Evolutionary conservation across 2,329 filamentous ascomycete genomes (phyloP).

Genomic region (Periconia digitata): DNA sequence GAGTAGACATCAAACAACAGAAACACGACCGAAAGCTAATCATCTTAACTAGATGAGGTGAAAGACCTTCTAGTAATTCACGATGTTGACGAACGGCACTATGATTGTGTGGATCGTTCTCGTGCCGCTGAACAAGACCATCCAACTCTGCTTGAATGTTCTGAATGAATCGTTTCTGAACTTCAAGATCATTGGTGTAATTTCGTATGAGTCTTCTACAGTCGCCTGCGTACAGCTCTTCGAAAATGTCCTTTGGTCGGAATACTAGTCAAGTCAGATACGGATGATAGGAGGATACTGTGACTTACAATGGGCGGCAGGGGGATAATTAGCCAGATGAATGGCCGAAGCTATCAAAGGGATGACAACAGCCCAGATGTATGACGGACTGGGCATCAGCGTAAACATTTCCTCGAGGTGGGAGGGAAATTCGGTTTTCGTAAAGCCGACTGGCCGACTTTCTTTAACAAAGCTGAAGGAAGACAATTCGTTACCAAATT

Average conservation of each 20-base stretch:
- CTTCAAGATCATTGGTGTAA: background rate
- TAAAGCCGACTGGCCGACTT: constrained; percentile 15
- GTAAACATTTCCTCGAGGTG: constrained; percentile 18
- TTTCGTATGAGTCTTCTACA: constrained; percentile 4
- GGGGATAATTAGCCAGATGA: constrained; percentile 22
- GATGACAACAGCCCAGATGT: constrained; percentile 14
- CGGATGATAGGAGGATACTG: background rate
- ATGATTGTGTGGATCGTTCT: background rate
- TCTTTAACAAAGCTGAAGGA: constrained; percentile 16
- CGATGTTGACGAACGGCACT: constrained; percentile 4
- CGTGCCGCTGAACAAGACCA: background rate
- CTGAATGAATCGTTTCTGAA: background rate
- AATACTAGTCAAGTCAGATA: constrained; percentile 4
- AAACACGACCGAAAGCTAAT: constrained; percentile 29
- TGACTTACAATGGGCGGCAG: constrained; percentile 20
- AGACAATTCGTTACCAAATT: constrained; percentile 9
- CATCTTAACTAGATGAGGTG: constrained; percentile 6
- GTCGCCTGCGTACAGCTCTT: constrained; percentile 5
- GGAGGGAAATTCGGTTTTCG: constrained; percentile 5
- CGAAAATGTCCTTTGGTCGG: constrained; percentile 4
- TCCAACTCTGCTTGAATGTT: background rate
- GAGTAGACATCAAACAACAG: constrained; percentile 29
- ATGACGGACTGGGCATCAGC: constrained; percentile 18
- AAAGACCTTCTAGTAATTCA: background rate
- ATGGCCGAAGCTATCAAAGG: constrained; percentile 26